Percentiles rank a stretch among this genome's conserved stretches.
Conservation (phyloP, 805 yeast species). For the Pichia nakasei region DNA sequence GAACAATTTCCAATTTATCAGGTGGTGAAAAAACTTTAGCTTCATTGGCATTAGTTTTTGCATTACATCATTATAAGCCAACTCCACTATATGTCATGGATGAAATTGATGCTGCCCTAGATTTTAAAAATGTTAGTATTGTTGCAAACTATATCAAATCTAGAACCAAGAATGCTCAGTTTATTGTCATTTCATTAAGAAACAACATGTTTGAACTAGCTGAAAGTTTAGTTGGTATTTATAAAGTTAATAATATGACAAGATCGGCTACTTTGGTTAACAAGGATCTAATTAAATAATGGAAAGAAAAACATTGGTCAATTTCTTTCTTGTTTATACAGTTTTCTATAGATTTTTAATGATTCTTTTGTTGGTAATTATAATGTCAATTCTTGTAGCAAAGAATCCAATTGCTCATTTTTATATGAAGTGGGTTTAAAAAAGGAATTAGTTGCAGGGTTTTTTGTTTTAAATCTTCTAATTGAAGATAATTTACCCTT, state of each 20-base stretch:
- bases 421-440: constrained; percentile 10
- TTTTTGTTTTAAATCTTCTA: not conserved
- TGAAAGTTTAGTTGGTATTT: constrained; percentile 88
- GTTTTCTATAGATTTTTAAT: too few species aligned
- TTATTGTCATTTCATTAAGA: constrained; percentile 87
- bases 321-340: too few species aligned
- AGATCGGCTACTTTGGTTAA: constrained; percentile 72
- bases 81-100: constrained; percentile 98
- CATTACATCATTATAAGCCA: constrained; percentile 90
- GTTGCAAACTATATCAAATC: constrained; percentile 96
- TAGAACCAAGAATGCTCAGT: constrained; percentile 92
- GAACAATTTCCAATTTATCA: constrained; percentile 84
- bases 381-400: constrained; percentile 7
- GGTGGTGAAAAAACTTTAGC: constrained; percentile 98
- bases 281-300: constrained; percentile 31
- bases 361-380: too few species aligned
- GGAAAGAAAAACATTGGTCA: too few species aligned
- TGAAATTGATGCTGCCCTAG: constrained; percentile 98
- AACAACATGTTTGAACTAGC: constrained; percentile 98
- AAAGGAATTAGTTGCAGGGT: constrained; percentile 10
- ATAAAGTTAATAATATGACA: constrained; percentile 88
- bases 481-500: constrained; percentile 1
- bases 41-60: constrained; percentile 91
- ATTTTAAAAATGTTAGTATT: constrained; percentile 92
- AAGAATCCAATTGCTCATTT: constrained; percentile 3